Evolutionary conservation across 768 basidiomycete genomes (phyloP).

Genomic region (Leccinum olivaceopallidum): DNA sequence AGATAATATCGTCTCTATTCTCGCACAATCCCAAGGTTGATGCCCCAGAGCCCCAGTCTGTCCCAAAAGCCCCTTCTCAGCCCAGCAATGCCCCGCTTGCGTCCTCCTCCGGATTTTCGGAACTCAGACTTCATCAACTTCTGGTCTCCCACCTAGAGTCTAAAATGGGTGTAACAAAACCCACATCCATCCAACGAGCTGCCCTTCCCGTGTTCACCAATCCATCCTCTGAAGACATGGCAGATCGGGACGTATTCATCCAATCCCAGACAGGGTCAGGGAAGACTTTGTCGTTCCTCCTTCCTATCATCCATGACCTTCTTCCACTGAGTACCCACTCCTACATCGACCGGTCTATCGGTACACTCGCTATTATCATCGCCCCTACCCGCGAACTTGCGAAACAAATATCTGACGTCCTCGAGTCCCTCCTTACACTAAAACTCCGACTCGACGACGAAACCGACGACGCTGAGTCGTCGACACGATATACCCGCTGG

Average conservation of each 20-base stretch:
- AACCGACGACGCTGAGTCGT: constrained; percentile 45
- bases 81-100: constrained; percentile 85
- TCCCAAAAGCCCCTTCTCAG: constrained; percentile 31
- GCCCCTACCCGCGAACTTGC: constrained; percentile 96
- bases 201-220: constrained; percentile 63
- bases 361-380: constrained; percentile 92
- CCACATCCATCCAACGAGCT: constrained; percentile 88
- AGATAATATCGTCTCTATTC: constrained; percentile 89
- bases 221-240: constrained; percentile 35
- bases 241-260: constrained; percentile 79
- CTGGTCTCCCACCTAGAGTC: constrained; percentile 71
- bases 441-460: constrained; percentile 64
- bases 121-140: constrained; percentile 81
- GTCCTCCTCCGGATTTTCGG: constrained; percentile 76
- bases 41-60: constrained; percentile 32
- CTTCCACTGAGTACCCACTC: constrained; percentile 87
- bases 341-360: constrained; percentile 92
- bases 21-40: constrained; percentile 76
- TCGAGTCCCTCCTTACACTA: constrained; percentile 77
- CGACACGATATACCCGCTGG: constrained; percentile 74
- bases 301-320: constrained; percentile 94
- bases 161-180: constrained; percentile 82
- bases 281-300: constrained; percentile 90
- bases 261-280: constrained; percentile 98
- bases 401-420: constrained; percentile 95